Evolutionary conservation across 2,329 filamentous ascomycete species (phyloP), one percentile per base, ranked within the genome.

Genomic region (Beauveria varroae): DNA sequence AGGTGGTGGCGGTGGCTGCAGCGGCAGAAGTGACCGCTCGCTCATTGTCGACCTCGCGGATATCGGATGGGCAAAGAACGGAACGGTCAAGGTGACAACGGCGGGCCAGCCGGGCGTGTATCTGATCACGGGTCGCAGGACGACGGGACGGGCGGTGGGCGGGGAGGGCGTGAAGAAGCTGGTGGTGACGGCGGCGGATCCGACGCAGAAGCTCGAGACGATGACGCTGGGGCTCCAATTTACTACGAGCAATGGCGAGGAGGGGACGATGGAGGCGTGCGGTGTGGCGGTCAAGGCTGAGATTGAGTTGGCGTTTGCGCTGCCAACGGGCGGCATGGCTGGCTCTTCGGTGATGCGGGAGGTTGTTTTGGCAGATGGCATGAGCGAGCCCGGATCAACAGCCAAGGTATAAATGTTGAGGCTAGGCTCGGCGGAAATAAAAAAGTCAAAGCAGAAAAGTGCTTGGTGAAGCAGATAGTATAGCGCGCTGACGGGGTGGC

Each of bases 341-440:
- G 66, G 66, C 3, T 67, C 66, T 3, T 64, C 66, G 28, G 61
- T 64, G n/a, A 49, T 47, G 20, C 56, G 61, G 2, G 61, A 64
- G 14, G 26, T 65, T 9, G 20, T 28, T 5, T 3, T 57, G 14
- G 34, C 9, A 50, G 5, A 4, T 61, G 47, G 9, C 24, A 28
- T 30, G 26, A 37, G 20, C 16, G 7, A 20, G 8, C n/a, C 5
- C 8, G 7, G n/a, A 20, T 43, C 8, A 55, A 16, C 1, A 37
- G 34, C 16, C 34, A 37, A 37, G 34, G 14, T 0, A 14, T 37
- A 37, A 5, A 37, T 37, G 34, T 37, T 5, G 14, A 16, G 34
- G 34, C 5, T 16, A 37, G 34, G 12, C 34, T 37, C 34, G 34
- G 34, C 34, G 12, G 5, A 14, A 10, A 0, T 5, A 12, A 14